Percentiles rank a stretch among this genome's conserved stretches.
These are phyloP conservation scores for Austroboletus novae-zelandiae DNA, from an alignment of 1,284 basidiomycete genomes.

Conservation along the genomic window DNA sequence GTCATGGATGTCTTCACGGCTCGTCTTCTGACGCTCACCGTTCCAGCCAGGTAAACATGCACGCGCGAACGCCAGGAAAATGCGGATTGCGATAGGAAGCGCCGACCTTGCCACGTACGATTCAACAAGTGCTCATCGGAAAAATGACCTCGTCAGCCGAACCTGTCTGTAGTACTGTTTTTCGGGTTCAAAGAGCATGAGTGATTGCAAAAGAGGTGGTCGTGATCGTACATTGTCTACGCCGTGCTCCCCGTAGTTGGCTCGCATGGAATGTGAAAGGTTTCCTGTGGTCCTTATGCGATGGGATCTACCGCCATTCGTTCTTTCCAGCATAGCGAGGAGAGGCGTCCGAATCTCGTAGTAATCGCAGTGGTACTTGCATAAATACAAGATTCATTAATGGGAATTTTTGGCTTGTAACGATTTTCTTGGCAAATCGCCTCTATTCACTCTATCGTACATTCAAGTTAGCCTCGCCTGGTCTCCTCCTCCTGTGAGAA, in stretches of 20 bases:
- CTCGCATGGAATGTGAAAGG: conserved; percentile 62
- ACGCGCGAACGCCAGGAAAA: conserved; percentile 62
- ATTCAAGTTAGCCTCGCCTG: too few relatives aligned
- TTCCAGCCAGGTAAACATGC: conserved; percentile 53
- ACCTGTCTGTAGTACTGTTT: conserved; percentile 31
- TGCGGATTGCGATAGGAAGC: conserved; percentile 72
- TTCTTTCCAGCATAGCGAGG: neutral
- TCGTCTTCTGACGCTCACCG: conserved; percentile 32
- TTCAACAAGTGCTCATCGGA: neutral
- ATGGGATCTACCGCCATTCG: conserved; percentile 36
- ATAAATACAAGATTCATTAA: too few relatives aligned
- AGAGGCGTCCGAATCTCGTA: too few relatives aligned
- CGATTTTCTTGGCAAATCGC: too few relatives aligned
- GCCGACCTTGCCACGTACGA: conserved; percentile 42
- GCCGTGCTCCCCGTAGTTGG: conserved; percentile 65
- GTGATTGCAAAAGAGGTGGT: conserved; percentile 8
- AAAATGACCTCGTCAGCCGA: neutral
- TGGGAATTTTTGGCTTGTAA: too few relatives aligned
- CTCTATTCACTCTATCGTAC: too few relatives aligned
- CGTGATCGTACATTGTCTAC: conserved; percentile 56
- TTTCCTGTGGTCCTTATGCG: conserved; percentile 44
- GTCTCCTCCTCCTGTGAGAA: too few relatives aligned
- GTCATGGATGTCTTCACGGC: neutral
- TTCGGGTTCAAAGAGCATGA: neutral
- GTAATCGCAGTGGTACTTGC: too few relatives aligned